A percentile compares a stretch with the other conserved stretches of the same genome.
Evolutionary conservation across 257 asterid species (phyloP).

Genomic region (Solanum stenotomum): DNA sequence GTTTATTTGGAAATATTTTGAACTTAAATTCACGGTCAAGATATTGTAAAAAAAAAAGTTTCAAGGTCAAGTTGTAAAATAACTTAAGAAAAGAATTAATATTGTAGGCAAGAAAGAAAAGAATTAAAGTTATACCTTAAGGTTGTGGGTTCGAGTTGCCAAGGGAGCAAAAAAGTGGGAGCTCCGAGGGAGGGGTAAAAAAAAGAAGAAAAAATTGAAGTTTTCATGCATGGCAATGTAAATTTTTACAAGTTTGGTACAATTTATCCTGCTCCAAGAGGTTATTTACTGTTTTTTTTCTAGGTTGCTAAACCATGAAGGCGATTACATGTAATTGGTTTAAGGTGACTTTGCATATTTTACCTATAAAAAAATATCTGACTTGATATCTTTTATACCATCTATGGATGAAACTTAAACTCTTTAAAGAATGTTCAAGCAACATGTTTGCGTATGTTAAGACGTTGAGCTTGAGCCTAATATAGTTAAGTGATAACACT

Average conservation of each 20-base stretch:
- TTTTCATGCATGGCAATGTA: not conserved
- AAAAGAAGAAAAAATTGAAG: not conserved
- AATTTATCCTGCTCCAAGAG: not conserved
- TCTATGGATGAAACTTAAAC: not conserved
- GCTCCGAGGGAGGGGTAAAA: not conserved
- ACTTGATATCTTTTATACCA: not conserved
- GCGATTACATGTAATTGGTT: not conserved
- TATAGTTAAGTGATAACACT: not conserved
- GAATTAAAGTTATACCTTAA: not conserved
- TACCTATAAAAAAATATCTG: not conserved
- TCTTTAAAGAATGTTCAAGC: not conserved
- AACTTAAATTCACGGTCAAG: not conserved
- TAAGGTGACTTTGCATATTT: not conserved
- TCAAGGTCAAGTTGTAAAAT: not conserved
- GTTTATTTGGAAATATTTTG: not conserved
- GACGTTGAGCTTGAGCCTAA: not conserved
- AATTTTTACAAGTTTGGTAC: not conserved
- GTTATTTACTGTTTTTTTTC: not conserved
- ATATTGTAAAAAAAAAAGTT: too few species aligned
- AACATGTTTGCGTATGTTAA: not conserved
- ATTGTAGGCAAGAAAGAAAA: not conserved
- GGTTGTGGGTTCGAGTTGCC: not conserved
- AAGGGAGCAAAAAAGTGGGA: not conserved
- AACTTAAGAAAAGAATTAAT: not conserved
- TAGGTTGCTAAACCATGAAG: not conserved